phyloP scores from a whole-genome alignment of 495 filamentous ascomycete species.

The Daldinia bambusicola region DNA sequence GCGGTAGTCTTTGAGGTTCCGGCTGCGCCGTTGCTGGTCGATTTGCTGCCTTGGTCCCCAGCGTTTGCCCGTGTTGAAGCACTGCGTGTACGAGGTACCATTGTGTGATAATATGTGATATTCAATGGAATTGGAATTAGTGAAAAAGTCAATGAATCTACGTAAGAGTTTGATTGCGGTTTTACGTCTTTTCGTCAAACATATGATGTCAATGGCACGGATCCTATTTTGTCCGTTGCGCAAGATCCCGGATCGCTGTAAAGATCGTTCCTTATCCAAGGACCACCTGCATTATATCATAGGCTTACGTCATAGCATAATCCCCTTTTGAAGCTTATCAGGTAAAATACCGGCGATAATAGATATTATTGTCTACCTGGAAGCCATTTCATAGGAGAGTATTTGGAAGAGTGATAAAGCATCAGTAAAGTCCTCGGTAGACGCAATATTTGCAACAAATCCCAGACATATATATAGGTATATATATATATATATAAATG shows the following conservation, averaged over 20 bases:
- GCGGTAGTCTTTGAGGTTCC: background rate
- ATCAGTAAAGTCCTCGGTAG: too few relatives aligned
- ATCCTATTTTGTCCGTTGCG: background rate
- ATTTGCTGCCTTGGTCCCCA: background rate
- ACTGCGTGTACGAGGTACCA: conserved; percentile 1
- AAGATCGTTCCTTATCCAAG: background rate
- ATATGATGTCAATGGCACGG: conserved; percentile 1
- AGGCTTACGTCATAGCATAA: background rate
- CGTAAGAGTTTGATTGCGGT: background rate
- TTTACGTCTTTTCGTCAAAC: background rate
- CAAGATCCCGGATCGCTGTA: background rate
- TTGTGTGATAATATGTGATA: background rate
- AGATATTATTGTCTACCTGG: too few relatives aligned
- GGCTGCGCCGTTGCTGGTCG: background rate
- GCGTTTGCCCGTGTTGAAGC: background rate
- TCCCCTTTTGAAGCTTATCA: too few relatives aligned
- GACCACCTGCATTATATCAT: background rate
- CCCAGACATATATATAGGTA: too few relatives aligned
- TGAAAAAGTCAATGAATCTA: background rate
- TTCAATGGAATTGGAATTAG: background rate
- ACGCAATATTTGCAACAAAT: too few relatives aligned
- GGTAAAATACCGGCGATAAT: too few relatives aligned
- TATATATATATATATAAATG: too few relatives aligned
- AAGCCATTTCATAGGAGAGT: too few relatives aligned
- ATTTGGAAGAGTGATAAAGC: too few relatives aligned